These are phyloP conservation scores for Botryococcus braunii DNA, from an alignment of 163 green algal genomes.

Conservation along the genomic window DNA sequence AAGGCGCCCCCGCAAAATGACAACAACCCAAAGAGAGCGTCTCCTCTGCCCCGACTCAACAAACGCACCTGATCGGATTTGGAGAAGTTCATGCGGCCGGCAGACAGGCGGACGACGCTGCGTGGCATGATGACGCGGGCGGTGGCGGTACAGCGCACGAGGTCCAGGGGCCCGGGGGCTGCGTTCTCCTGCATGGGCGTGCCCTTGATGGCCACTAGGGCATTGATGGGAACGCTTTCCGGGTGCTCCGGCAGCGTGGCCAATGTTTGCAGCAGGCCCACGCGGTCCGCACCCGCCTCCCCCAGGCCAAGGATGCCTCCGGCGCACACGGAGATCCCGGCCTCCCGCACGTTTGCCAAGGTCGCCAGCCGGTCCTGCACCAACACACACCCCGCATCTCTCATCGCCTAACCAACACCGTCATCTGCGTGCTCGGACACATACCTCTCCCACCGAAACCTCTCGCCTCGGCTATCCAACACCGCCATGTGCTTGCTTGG, in stretches of 20 bases:
- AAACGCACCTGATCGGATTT: slow-evolving; percentile 56
- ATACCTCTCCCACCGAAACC: too few relatives aligned
- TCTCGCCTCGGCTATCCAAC: too few relatives aligned
- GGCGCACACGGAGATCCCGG: slow-evolving; percentile 93
- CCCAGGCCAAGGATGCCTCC: slow-evolving; percentile 98
- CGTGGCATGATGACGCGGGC: slow-evolving; percentile 92
- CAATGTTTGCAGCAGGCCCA: slow-evolving; percentile 86
- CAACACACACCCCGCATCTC: too few relatives aligned
- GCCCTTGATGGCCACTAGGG: slow-evolving; percentile 79
- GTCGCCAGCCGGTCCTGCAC: slow-evolving; percentile 85
- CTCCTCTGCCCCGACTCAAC: too few relatives aligned
- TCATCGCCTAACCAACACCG: too few relatives aligned
- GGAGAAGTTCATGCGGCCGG: slow-evolving; percentile 80
- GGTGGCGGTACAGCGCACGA: slow-evolving; percentile 89
- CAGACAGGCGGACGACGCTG: slow-evolving; percentile 88
- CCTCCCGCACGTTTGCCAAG: slow-evolving; percentile 75
- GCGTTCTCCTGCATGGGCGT: slow-evolving; percentile 56
- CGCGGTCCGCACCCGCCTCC: slow-evolving; percentile 71
- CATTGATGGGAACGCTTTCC: slow-evolving; percentile 97
- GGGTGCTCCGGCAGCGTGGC: slow-evolving; percentile 92
- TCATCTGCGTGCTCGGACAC: too few relatives aligned
- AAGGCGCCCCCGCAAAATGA: too few relatives aligned
- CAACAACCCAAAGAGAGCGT: too few relatives aligned
- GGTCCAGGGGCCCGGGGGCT: slow-evolving; percentile 63
- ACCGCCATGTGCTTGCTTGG: too few relatives aligned